Evolutionary conservation across 1,139 yeast genomes (phyloP).

Genomic region (Saccharomyces hybrid): DNA sequence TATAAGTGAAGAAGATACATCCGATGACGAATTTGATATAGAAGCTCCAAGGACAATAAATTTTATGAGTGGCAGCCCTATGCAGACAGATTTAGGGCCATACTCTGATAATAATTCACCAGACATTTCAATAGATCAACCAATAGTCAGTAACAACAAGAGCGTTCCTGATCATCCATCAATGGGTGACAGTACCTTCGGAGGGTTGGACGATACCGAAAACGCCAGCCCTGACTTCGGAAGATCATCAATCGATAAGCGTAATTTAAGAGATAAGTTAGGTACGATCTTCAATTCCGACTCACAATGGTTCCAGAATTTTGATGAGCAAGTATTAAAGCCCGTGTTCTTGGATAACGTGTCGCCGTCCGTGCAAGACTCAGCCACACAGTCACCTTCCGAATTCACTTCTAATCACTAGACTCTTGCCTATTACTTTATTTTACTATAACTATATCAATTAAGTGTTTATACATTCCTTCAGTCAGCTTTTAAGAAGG

Average conservation of each 20-base stretch:
- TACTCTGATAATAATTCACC: constrained; percentile 25
- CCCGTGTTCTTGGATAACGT: constrained; percentile 80
- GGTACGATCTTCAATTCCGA: constrained; percentile 50
- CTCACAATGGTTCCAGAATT: constrained; percentile 85
- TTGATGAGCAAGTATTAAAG: constrained; percentile 91
- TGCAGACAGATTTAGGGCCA: constrained; percentile 12
- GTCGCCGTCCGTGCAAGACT: neutral
- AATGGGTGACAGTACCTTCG: neutral
- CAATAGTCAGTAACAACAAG: neutral
- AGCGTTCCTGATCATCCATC: neutral
- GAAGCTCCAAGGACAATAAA: constrained; percentile 52
- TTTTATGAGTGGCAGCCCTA: constrained; percentile 7
- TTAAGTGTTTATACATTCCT: neutral
- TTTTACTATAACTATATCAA: neutral
- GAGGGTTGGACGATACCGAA: neutral
- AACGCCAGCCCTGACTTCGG: neutral
- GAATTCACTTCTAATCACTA: neutral
- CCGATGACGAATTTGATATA: constrained; percentile 93
- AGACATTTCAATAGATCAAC: constrained; percentile 9
- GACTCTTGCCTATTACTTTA: neutral
- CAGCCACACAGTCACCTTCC: neutral
- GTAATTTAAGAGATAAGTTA: constrained; percentile 22
- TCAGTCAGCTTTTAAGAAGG: neutral
- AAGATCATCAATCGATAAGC: constrained; percentile 17
- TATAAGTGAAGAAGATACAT: constrained; percentile 68